Evolutionary conservation across 805 yeast genomes (phyloP), one percentile per base, ranked within the genome.

Genomic region (Yarrowia bubula): DNA sequence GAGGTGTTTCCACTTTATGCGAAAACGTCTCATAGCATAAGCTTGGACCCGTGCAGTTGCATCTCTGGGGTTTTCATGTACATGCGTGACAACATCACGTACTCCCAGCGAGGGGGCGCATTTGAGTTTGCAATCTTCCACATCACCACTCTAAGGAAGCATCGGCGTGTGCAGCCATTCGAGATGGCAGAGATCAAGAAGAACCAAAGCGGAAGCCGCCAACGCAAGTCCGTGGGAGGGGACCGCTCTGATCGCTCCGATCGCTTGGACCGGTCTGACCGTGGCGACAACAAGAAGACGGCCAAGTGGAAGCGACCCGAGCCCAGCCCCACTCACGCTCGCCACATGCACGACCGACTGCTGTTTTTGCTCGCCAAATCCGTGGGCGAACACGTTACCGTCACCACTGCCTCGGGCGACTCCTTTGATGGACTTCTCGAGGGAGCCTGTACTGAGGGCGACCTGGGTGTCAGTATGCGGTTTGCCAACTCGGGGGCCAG

Each of bases 391-490:
- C 76, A 77, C 35, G 84, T 83, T 11, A 78, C 78, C 13, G 87
- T 85, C 7, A 84, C 91, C 3, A 84, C 87, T 1, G 75, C 83
- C 31, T 81, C 89, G 0, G 93, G 93, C 13, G 79, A 83, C 1
- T 75, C 80, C 33, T 81, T 84, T 70, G 75, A 77, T 22, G 96
- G 96, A 18, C 71, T 86, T 8, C 75, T 90, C 65, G 76, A 80
- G 48, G 81, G 86, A 38, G 78, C 79, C 9, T 69, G 72, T 38
- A 74, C 79, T 1, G 74, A 76, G 8, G 75, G 79, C 17, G 86
- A 86, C 3, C 72, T 87, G 44, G 86, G 88, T 13, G 80, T 87
- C 14, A 82, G 84, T 3, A 75, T 89, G 66, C 78, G 80, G 67
- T 78, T 73, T 65, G 88, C 93, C 55, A 77, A 77, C 63, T 72